Evolutionary conservation across 2,329 filamentous ascomycete species (phyloP).

Genomic region (Tolypocladium pustulatum): DNA sequence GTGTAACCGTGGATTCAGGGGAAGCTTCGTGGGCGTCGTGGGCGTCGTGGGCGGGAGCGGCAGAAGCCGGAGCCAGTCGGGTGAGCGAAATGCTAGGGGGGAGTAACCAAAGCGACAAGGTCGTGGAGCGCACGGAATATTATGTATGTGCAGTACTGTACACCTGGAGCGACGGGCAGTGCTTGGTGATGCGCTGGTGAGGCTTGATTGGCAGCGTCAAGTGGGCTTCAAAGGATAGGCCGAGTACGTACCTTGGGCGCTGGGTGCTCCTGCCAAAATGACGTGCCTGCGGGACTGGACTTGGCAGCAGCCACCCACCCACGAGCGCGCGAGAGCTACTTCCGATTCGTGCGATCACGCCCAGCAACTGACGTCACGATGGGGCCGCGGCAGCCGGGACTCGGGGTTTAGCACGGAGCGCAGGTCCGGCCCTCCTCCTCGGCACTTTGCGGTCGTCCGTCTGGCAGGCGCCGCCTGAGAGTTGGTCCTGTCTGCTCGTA

Average conservation of each 20-base stretch:
- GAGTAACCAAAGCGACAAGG: not conserved
- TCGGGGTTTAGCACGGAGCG: not conserved
- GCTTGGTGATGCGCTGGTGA: not conserved
- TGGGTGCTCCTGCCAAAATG: not conserved
- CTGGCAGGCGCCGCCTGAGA: too few relatives aligned
- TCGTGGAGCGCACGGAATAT: not conserved
- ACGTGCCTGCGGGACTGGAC: not conserved
- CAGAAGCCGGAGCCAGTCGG: not conserved
- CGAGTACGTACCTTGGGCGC: not conserved
- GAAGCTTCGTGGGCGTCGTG: not conserved
- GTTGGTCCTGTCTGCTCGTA: not conserved
- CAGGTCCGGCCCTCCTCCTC: not conserved
- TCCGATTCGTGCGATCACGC: not conserved
- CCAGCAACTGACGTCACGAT: not conserved
- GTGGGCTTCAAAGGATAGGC: not conserved
- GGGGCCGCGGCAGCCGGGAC: not conserved
- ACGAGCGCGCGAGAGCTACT: not conserved
- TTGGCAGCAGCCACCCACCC: not conserved
- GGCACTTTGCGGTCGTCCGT: not conserved
- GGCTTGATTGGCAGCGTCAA: not conserved
- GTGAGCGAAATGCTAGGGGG: not conserved
- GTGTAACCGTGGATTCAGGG: not conserved
- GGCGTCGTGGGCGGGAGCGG: not conserved
- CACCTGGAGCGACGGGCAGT: not conserved
- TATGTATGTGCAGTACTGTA: not conserved